phyloP scores from a whole-genome alignment of 345 rosid genomes.

The Brassica juncea region DNA sequence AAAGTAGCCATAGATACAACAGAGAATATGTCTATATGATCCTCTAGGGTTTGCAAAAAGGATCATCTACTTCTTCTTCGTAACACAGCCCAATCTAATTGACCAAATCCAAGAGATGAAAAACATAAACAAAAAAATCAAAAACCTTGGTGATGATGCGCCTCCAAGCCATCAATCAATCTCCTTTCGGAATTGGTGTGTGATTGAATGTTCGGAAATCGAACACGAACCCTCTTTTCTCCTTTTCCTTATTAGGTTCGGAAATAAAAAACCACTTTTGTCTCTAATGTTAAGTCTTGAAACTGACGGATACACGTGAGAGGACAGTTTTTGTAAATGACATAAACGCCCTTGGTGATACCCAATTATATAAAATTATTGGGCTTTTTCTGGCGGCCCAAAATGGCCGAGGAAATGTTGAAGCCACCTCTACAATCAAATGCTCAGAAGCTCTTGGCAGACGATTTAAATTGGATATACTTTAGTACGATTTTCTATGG shows the following conservation, averaged over 20 bases:
- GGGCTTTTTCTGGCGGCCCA: slow-evolving; percentile 19
- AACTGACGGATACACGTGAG: neutral
- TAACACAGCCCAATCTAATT: neutral
- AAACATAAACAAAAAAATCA: neutral
- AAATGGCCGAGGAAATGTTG: neutral
- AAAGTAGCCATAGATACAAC: neutral
- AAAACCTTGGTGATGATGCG: slow-evolving; percentile 75
- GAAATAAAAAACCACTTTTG: slow-evolving; percentile 1
- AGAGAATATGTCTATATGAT: neutral
- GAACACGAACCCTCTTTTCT: neutral
- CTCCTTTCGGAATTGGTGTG: slow-evolving; percentile 28
- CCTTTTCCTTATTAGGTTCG: slow-evolving; percentile 1
- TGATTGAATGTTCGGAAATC: slow-evolving; percentile 1
- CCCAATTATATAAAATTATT: neutral
- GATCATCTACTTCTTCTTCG: neutral
- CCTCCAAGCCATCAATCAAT: slow-evolving; percentile 80
- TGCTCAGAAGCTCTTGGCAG: too few relatives aligned
- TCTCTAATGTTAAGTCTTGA: slow-evolving; percentile 3
- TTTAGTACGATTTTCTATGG: too few relatives aligned
- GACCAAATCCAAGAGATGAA: neutral
- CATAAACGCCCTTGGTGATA: neutral
- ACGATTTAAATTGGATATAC: too few relatives aligned
- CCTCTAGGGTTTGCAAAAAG: slow-evolving; percentile 25
- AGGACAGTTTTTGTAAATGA: neutral
- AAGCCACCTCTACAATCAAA: too few relatives aligned